Percentiles rank a stretch among this genome's conserved stretches.
phyloP scores from a whole-genome alignment of 768 basidiomycete species.

The Pleurotus djamor region DNA sequence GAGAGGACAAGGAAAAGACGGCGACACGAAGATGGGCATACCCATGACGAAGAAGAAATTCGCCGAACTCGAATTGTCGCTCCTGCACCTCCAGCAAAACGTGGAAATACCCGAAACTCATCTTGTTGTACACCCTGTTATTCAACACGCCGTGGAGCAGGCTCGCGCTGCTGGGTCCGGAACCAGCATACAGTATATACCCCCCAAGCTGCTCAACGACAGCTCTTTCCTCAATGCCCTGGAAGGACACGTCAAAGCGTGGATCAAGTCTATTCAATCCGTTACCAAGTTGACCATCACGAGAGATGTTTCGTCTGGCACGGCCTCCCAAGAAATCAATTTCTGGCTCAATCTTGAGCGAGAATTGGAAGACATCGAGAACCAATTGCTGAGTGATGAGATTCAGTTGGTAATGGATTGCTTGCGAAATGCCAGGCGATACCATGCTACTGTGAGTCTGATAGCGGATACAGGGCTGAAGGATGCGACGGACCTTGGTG shows the following conservation, averaged over 20 bases:
- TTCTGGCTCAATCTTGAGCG: slow-evolving; percentile 97
- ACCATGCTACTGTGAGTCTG: slow-evolving; percentile 96
- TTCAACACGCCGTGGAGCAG: slow-evolving; percentile 82
- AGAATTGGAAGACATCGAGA: slow-evolving; percentile 90
- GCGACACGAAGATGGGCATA: slow-evolving; percentile 87
- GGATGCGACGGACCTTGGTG: slow-evolving; percentile 87
- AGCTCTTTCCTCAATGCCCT: slow-evolving; percentile 91
- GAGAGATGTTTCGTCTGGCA: slow-evolving; percentile 90
- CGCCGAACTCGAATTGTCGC: slow-evolving; percentile 91
- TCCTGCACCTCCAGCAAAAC: slow-evolving; percentile 96
- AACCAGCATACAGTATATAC: slow-evolving; percentile 77
- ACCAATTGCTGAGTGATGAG: slow-evolving; percentile 88
- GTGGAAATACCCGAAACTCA: slow-evolving; percentile 98
- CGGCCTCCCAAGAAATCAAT: slow-evolving; percentile 98
- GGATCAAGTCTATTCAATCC: slow-evolving; percentile 97
- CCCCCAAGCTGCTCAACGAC: slow-evolving; percentile 76
- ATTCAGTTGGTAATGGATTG: slow-evolving; percentile 94
- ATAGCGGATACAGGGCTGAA: slow-evolving; percentile 97
- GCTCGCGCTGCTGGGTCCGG: slow-evolving; percentile 52
- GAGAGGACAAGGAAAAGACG: slow-evolving; percentile 70
- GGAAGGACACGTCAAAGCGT: slow-evolving; percentile 91
- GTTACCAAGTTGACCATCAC: slow-evolving; percentile 94
- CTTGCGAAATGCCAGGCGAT: slow-evolving; percentile 92
- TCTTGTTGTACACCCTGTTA: slow-evolving; percentile 86
- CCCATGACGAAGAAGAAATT: slow-evolving; percentile 99